Conservation (phyloP, 805 yeast genomes). For the Starmerella scarabaei region DNA sequence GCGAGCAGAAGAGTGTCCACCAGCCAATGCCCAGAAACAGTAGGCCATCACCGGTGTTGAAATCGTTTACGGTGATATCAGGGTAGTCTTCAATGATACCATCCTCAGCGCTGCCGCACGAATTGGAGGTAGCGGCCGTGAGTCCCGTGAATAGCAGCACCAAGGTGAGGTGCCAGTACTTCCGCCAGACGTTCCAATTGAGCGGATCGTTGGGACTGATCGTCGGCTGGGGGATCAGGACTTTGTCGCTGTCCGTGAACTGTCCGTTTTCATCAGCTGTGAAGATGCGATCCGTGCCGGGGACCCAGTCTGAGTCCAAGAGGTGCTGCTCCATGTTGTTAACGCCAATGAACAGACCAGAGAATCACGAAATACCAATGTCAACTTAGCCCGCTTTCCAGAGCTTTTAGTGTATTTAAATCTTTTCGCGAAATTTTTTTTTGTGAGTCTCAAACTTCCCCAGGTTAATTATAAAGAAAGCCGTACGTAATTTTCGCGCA, state of each 20-base stretch:
- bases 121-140: slow-evolving; percentile 47
- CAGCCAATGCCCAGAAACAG: slow-evolving; percentile 57
- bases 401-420: too few species aligned
- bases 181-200: slow-evolving; percentile 44
- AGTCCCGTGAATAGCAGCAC: slow-evolving; percentile 33
- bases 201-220: slow-evolving; percentile 60
- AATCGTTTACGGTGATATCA: slow-evolving; percentile 49
- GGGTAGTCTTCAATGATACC: slow-evolving; percentile 44
- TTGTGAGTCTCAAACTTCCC: not conserved
- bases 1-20: slow-evolving; percentile 38
- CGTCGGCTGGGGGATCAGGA: slow-evolving; percentile 53
- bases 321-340: not conserved
- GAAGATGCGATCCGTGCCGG: slow-evolving; percentile 27
- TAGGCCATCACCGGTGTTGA: slow-evolving; percentile 75
- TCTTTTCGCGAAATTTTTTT: too few species aligned
- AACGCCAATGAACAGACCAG: too few species aligned
- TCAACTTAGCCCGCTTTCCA: too few species aligned
- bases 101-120: slow-evolving; percentile 61
- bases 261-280: slow-evolving; percentile 25
- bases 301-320: slow-evolving; percentile 16
- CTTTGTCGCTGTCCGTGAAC: slow-evolving; percentile 30
- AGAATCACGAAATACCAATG: too few species aligned
- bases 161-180: slow-evolving; percentile 33
- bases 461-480: too few species aligned
- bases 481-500: too few species aligned